These are phyloP conservation scores for Endocalyx cinctus DNA, from an alignment of 2,329 filamentous ascomycete genomes.

Conservation along the genomic window DNA sequence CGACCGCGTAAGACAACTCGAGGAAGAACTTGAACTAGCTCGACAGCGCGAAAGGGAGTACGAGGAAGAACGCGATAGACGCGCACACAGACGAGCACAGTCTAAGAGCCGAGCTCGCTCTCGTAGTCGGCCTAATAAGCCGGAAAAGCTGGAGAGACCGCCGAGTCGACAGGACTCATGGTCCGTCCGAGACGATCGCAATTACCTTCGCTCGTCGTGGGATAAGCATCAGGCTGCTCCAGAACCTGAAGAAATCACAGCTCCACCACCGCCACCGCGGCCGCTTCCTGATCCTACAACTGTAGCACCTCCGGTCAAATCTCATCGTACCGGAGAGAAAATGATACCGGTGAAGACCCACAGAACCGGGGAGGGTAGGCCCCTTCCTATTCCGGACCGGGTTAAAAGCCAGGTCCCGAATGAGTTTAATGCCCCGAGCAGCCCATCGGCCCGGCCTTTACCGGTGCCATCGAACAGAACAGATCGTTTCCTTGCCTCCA, in stretches of 20 bases:
- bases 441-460: conserved; percentile 18
- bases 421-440: conserved; percentile 20
- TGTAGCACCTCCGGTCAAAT: conserved; percentile 24
- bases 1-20: conserved; percentile 72
- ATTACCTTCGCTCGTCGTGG: conserved; percentile 55
- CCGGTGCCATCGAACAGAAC: conserved; percentile 42
- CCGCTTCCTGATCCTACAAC: conserved; percentile 40
- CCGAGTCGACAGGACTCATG: conserved; percentile 60
- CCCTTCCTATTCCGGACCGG: conserved; percentile 45
- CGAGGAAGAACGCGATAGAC: conserved; percentile 51
- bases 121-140: conserved; percentile 33
- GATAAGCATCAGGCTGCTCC: conserved; percentile 31
- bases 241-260: conserved; percentile 12
- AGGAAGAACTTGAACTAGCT: conserved; percentile 62
- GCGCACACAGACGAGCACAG: conserved; percentile 29
- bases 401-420: conserved; percentile 16
- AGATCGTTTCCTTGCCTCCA: conserved; percentile 52
- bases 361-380: conserved; percentile 41
- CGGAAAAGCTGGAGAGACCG: conserved; percentile 30
- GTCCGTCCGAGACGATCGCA: conserved; percentile 55
- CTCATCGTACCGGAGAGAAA: conserved; percentile 21
- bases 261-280: conserved; percentile 26
- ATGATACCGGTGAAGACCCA: conserved; percentile 28
- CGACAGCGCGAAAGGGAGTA: conserved; percentile 61
- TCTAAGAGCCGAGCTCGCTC: conserved; percentile 35